phyloP scores from a whole-genome alignment of 768 basidiomycete genomes.

The Suillus variegatus region DNA sequence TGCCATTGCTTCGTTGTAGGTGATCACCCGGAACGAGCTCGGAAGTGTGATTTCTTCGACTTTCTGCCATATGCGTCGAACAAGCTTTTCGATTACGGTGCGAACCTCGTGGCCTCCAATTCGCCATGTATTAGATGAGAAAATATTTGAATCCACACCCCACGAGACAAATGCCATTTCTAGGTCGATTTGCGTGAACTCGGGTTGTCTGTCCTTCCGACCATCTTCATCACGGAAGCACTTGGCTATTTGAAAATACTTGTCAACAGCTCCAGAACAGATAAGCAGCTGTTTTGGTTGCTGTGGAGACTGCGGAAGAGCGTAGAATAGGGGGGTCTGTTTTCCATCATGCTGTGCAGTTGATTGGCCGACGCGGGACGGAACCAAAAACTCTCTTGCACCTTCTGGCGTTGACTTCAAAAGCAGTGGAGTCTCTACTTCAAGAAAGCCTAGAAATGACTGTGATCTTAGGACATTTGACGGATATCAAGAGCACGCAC shows the following conservation, averaged over 20 bases:
- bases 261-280: conserved; percentile 85
- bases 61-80: conserved; percentile 75
- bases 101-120: conserved; percentile 88
- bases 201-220: conserved; percentile 92
- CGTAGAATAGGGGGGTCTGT: conserved; percentile 64
- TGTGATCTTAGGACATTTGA: conserved; percentile 9
- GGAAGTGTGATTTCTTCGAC: conserved; percentile 65
- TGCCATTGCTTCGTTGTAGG: conserved; percentile 89
- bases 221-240: conserved; percentile 98
- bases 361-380: conserved; percentile 55
- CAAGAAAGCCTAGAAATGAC: conserved; percentile 69
- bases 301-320: conserved; percentile 92
- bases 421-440: conserved; percentile 92
- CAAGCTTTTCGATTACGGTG: conserved; percentile 71
- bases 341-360: conserved; percentile 18
- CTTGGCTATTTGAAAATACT: conserved; percentile 89
- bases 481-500: conserved; percentile 40
- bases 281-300: conserved; percentile 95
- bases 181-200: conserved; percentile 96
- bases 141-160: conserved; percentile 38
- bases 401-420: conserved; percentile 93
- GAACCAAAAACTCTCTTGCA: conserved; percentile 91
- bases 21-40: conserved; percentile 74
- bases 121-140: conserved; percentile 56
- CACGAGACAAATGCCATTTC: conserved; percentile 96